Conservation (phyloP, 208 protist species). For the Leishmania mexicana region DNA sequence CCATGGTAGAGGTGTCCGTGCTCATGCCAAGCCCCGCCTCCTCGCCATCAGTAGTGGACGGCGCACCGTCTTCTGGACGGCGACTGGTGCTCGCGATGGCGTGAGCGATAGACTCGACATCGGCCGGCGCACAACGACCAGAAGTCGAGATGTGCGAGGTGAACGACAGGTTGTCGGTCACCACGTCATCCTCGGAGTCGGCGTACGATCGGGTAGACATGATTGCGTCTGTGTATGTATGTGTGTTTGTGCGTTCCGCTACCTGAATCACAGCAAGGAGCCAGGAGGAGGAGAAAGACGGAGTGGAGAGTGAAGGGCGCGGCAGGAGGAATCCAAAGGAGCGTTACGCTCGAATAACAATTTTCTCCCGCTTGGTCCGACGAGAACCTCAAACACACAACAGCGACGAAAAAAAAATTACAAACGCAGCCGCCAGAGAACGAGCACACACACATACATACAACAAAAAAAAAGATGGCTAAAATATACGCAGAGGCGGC, state of each 20-base stretch:
- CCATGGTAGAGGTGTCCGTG: slow-evolving; percentile 32
- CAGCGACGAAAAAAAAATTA: neutral
- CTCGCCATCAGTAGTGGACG: slow-evolving; percentile 8
- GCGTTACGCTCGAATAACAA: neutral
- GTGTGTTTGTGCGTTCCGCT: neutral
- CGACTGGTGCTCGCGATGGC: slow-evolving; percentile 20
- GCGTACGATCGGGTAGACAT: slow-evolving; percentile 15
- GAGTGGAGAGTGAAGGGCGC: neutral
- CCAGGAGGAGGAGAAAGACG: neutral
- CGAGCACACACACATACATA: neutral
- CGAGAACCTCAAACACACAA: neutral
- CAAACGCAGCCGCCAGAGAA: neutral
- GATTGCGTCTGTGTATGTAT: neutral
- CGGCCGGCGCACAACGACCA: slow-evolving; percentile 25
- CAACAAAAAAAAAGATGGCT: neutral
- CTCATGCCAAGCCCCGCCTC: slow-evolving; percentile 14
- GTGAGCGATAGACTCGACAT: slow-evolving; percentile 34
- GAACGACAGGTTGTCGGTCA: slow-evolving; percentile 46
- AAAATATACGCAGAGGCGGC: neutral
- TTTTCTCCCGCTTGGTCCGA: neutral
- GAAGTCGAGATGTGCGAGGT: slow-evolving; percentile 29
- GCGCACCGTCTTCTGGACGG: slow-evolving; percentile 16
- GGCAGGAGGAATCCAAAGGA: neutral
- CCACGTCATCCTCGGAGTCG: slow-evolving; percentile 33
- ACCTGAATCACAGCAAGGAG: neutral